phyloP scores from a whole-genome alignment of 108 stramenopile genomes.

The Skeletonema tropicum region DNA sequence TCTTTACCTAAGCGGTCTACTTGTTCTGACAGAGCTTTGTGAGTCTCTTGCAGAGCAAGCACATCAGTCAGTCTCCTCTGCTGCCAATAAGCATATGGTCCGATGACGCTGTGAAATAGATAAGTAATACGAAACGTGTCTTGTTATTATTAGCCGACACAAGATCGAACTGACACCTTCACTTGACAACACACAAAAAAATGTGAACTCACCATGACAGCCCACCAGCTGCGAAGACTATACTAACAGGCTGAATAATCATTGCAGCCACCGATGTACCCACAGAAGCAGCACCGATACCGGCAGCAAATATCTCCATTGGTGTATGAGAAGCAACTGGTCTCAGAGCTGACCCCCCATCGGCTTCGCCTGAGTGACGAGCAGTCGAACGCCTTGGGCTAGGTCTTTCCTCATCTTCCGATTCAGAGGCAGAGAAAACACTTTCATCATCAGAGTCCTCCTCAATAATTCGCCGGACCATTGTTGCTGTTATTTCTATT shows the following conservation, averaged over 20 bases:
- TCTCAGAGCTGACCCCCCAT: constrained; percentile 23
- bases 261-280: constrained; percentile 62
- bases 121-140: background rate
- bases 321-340: constrained; percentile 61
- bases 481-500: background rate
- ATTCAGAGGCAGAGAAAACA: background rate
- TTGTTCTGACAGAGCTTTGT: constrained; percentile 42
- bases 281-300: constrained; percentile 57
- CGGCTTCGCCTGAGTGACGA: background rate
- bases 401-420: constrained; percentile 3
- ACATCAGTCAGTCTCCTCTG: constrained; percentile 47
- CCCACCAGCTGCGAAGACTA: constrained; percentile 66
- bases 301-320: constrained; percentile 53
- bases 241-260: constrained; percentile 51
- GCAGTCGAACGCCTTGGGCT: background rate
- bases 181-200: background rate
- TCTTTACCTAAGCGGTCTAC: constrained; percentile 42
- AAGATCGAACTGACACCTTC: background rate
- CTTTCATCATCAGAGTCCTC: background rate
- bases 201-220: constrained; percentile 46
- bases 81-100: constrained; percentile 48
- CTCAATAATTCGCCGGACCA: background rate
- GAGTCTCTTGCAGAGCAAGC: constrained; percentile 49
- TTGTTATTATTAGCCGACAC: background rate
- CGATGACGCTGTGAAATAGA: constrained; percentile 20